Conservation (phyloP, 805 yeast species). For the Saccharomycopsis microspora region DNA sequence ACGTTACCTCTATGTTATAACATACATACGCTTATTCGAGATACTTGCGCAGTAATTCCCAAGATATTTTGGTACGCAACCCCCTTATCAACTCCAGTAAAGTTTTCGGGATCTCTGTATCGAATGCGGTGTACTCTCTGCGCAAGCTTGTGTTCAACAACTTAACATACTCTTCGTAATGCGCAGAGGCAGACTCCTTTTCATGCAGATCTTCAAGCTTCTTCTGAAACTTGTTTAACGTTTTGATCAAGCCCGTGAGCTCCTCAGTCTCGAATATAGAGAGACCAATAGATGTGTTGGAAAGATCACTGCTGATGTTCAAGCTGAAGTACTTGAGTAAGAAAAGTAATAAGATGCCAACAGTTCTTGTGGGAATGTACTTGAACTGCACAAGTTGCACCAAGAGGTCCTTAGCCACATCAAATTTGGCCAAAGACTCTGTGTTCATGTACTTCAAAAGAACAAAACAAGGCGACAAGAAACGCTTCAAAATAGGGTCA, state of each 20-base stretch:
- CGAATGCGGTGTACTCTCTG: slow-evolving; percentile 1
- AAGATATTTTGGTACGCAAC: slow-evolving; percentile 9
- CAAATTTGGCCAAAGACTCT: slow-evolving; percentile 20
- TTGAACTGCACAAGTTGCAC: slow-evolving; percentile 34
- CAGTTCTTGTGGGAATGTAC: slow-evolving; percentile 25
- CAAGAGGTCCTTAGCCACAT: slow-evolving; percentile 23
- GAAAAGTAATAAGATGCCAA: slow-evolving; percentile 5
- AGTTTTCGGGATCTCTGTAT: slow-evolving; percentile 6
- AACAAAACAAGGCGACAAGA: slow-evolving; percentile 62
- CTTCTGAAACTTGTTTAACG: slow-evolving; percentile 4
- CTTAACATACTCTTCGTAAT: slow-evolving; percentile 4
- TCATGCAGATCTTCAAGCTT: neutral
- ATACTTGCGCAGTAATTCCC: slow-evolving; percentile 14
- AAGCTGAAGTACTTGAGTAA: slow-evolving; percentile 14
- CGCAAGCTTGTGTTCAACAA: neutral
- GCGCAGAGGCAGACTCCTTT: neutral
- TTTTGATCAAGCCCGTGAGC: slow-evolving; percentile 8
- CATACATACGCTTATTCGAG: slow-evolving; percentile 5
- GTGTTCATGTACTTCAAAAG: slow-evolving; percentile 37
- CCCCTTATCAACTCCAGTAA: slow-evolving; percentile 3
- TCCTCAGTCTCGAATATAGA: slow-evolving; percentile 13
- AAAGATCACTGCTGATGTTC: slow-evolving; percentile 2
- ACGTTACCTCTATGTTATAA: neutral
- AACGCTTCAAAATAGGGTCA: slow-evolving; percentile 52
- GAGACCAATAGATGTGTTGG: slow-evolving; percentile 3